Base-by-base conservation (phyloP, 1,139 yeast species). In the Hyphopichia pseudoburtonii region DNA sequence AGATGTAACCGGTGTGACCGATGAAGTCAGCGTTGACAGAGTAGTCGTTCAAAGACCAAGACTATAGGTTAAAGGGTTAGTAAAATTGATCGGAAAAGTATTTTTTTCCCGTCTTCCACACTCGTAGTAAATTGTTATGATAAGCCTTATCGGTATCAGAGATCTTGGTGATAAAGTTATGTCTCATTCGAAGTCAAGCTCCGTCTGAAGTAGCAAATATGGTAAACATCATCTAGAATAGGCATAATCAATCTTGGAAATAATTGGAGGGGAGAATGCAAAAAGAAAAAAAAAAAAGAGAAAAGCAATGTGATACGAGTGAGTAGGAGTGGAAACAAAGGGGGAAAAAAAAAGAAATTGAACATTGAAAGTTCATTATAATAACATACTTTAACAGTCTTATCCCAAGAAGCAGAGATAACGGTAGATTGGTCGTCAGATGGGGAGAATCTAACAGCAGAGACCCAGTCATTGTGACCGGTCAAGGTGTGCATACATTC, bases 191-290 rank as follows among this genome's bases (percentile, higher is more conserved):
- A 65, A 69, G 71, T 69, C 63, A 59, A 58, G 66, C 70, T 70
- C 57, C 88, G 88, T 92, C 98, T 80, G 97, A 90, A 92, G 98
- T 92, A 92, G 98, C 98, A 90, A 92, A 90, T 90, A 89, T 82
- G 67, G 60, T 49, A 56, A 55, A 67, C 90, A 84, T 83, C 92
- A 83, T 78, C 54, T 73, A 49, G 44, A 38, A 39, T n/a, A n/a
- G n/a, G n/a, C 40, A 43, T 33, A 37, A 40, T 35, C 34, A 17
- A 30, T 19, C n/a, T n/a, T n/a, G n/a, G n/a, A 27, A 15, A 16
- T 27, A 27, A 35, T 31, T 14, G 17, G 24, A 21, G 10, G 10
- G 23, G 7, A 7, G 7, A 7, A 10, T 21, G 7, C 10, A 11
- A 11, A 14, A 30, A 29, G 53, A 45, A 50, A 51, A 48, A 46